Evolutionary conservation across 805 yeast genomes (phyloP), one percentile per base, ranked within the genome.

Genomic region (Starmerella stellata): DNA sequence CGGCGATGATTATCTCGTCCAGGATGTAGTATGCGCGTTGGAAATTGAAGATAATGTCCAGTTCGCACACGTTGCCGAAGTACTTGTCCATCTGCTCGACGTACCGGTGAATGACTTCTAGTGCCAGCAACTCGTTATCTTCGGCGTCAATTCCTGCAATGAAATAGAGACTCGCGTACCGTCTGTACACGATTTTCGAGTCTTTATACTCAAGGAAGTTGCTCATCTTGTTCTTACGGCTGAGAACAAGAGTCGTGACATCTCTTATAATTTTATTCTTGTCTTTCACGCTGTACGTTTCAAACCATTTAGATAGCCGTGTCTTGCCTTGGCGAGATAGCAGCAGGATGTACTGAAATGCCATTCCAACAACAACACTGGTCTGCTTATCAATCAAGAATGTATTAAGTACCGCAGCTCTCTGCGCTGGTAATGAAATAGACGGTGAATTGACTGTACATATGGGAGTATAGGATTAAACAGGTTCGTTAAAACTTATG

Each of bases 31-130:
- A 90, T 0, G 96, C 95, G 54, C 80, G 78, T 50, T 79, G 80
- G 61, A 90, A 90, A 53, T 92, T 90, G 69, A 90, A 90, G 36
- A 90, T 90, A 45, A 90, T 90, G 60, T 90, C 98, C 51, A 90
- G 65, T 57, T 90, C 98, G 60, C 95, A 83, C 15, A 90, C 98
- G 53, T 82, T 87, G 11, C 95, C 95, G 55, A 81, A 90, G 43
- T 83, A 74, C 50, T 78, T 77, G 63, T 90, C 98, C 95, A 90
- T 82, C 47, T 81, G 83, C 57, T 90, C 98, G 30, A 90, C 98
- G 56, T 75, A 90, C 44, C 95, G 66, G 56, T 90, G 98, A 37
- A 90, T 75, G 15, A 78, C 63, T 52, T 90, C 98, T 40, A 90
- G 63, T 1, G 92, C 75, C 39, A 81, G 59, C 45, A 90, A 65